Conservation (phyloP, 148 eudicot species). For the Heliamphora exappendiculata region DNA sequence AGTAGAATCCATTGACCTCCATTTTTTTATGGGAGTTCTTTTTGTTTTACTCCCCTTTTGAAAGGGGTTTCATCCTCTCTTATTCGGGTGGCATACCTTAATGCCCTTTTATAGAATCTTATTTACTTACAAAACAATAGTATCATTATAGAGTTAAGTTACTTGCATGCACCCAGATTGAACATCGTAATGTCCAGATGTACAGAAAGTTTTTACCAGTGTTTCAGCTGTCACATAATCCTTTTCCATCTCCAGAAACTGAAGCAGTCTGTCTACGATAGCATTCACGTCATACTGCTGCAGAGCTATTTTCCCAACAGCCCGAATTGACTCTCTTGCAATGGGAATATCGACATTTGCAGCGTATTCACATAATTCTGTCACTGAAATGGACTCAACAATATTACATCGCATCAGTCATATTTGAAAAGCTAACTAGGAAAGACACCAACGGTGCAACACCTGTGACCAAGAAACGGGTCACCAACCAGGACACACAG, state of each 20-base stretch:
- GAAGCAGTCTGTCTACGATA: constrained; percentile 96
- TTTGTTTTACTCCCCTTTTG: no score
- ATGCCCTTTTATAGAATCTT: no score
- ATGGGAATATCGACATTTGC: constrained; percentile 96
- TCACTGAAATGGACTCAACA: constrained; percentile 54
- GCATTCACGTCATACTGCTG: constrained; percentile 99
- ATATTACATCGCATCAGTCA: constrained; percentile 16
- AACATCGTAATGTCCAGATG: background rate
- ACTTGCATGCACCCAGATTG: background rate
- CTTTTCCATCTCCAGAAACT: constrained; percentile 99
- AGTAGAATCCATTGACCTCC: no score
- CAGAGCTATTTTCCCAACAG: constrained; percentile 96
- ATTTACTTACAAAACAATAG: background rate
- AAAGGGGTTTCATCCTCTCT: no score
- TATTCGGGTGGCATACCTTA: no score
- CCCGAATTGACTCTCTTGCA: constrained; percentile 94
- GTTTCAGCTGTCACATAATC: constrained; percentile 98
- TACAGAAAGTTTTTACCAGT: constrained; percentile 45
- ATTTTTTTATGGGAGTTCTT: no score
- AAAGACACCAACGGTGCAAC: background rate
- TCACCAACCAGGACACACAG: constrained; percentile 1
- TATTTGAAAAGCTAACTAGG: constrained; percentile 4
- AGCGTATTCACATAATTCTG: constrained; percentile 95
- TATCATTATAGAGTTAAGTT: background rate
- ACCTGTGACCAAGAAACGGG: background rate